A percentile compares a stretch with the other conserved stretches of the same genome.
Evolutionary conservation across 1,284 basidiomycete species (phyloP).

Genomic region (Lignosus rhinocerotis): DNA sequence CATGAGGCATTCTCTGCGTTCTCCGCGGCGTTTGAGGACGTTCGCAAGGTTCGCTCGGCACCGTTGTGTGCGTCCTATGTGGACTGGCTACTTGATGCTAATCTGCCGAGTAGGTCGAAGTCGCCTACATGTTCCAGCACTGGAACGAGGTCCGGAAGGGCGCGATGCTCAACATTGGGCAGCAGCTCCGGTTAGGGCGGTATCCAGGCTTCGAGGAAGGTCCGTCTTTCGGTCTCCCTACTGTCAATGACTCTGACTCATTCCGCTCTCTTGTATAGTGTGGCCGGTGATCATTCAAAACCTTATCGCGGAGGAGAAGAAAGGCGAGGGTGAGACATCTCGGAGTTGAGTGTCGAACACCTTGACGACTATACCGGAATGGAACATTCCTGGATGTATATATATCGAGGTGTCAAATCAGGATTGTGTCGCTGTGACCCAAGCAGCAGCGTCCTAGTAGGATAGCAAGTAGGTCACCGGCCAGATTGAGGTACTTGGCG

Average conservation of each 20-base stretch:
- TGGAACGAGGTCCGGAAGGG: constrained; percentile 82
- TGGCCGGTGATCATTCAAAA: constrained; percentile 69
- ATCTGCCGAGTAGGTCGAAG: constrained; percentile 52
- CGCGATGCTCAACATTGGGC: constrained; percentile 83
- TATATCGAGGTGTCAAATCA: too few species aligned
- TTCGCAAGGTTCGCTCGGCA: constrained; percentile 61
- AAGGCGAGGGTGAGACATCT: background rate
- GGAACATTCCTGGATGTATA: too few species aligned
- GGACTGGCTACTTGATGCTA: background rate
- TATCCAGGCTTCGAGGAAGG: constrained; percentile 85
- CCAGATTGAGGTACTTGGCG: too few species aligned
- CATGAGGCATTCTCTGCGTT: constrained; percentile 88
- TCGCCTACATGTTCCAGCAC: constrained; percentile 76
- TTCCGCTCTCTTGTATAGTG: constrained; percentile 39
- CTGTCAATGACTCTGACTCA: background rate
- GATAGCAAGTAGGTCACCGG: too few species aligned
- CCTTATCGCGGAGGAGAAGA: constrained; percentile 33
- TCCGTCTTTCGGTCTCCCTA: constrained; percentile 29
- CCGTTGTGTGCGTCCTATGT: background rate
- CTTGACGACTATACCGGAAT: too few species aligned
- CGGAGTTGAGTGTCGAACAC: background rate
- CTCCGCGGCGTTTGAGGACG: constrained; percentile 77
- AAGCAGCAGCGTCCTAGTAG: too few species aligned
- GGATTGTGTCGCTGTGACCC: too few species aligned
- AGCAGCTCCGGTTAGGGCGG: constrained; percentile 75